Percentiles rank a stretch among this genome's conserved stretches.
phyloP scores from a whole-genome alignment of 176 grass and related monocot species.

The Aegilops tauschii region DNA sequence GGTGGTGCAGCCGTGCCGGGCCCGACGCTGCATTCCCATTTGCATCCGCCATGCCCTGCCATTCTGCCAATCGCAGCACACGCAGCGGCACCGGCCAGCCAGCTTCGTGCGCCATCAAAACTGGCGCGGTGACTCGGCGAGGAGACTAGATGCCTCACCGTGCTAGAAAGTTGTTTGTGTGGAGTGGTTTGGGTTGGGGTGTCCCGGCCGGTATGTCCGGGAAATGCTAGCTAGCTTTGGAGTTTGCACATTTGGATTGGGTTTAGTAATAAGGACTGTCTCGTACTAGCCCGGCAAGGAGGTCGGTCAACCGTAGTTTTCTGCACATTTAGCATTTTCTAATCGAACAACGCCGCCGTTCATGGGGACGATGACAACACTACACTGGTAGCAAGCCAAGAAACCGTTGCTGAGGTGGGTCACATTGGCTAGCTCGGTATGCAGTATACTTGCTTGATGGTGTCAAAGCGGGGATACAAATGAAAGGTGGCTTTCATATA shows the following conservation, averaged over 20 bases:
- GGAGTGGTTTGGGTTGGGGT: conserved; percentile 11
- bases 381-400: no score
- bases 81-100: background rate
- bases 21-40: background rate
- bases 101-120: background rate
- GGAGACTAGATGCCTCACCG: background rate
- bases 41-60: background rate
- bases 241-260: no score
- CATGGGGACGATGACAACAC: no score
- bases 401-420: no score
- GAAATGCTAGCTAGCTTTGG: no score
- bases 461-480: background rate
- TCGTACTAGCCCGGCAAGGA: no score
- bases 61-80: background rate
- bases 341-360: background rate
- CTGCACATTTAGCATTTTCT: background rate
- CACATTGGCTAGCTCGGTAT: no score
- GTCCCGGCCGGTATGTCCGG: background rate
- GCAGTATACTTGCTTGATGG: background rate
- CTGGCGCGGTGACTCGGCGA: background rate
- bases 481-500: background rate
- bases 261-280: no score
- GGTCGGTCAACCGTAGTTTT: no score
- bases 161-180: background rate
- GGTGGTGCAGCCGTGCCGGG: background rate